Conservation (phyloP, 257 asterid genomes). For the Forsythia suspensa region DNA sequence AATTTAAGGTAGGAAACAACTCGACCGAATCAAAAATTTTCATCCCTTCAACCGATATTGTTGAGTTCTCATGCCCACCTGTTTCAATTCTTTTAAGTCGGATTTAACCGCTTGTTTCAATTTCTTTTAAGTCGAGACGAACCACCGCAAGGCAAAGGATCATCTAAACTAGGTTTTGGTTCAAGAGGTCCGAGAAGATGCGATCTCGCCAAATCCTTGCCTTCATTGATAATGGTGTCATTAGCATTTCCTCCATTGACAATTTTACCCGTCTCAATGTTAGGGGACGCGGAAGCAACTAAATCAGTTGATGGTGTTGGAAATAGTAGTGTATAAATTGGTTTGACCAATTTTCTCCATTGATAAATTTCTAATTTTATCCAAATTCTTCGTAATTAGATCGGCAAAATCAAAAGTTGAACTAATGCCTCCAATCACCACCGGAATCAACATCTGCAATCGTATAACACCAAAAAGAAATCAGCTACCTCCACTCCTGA, state of each 20-base stretch:
- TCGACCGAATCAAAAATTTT: slow-evolving; percentile 48
- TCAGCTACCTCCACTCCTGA: too few species aligned
- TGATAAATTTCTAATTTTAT: background rate
- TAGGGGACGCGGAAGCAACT: slow-evolving; percentile 57
- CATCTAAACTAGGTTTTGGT: slow-evolving; percentile 11
- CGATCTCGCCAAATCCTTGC: slow-evolving; percentile 51
- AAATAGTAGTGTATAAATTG: too few species aligned
- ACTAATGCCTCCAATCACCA: too few species aligned
- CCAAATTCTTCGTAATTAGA: too few species aligned
- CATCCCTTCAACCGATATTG: slow-evolving; percentile 73
- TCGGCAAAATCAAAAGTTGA: too few species aligned
- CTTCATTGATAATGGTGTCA: slow-evolving; percentile 36
- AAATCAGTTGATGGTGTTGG: slow-evolving; percentile 20
- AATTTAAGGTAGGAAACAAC: slow-evolving; percentile 30
- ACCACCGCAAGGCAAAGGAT: slow-evolving; percentile 18
- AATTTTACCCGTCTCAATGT: slow-evolving; percentile 35
- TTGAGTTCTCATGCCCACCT: slow-evolving; percentile 42
- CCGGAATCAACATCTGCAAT: too few species aligned
- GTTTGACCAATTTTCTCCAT: slow-evolving; percentile 25
- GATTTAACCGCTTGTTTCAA: background rate
- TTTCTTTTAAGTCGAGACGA: too few species aligned
- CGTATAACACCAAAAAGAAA: too few species aligned
- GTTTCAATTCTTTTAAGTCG: slow-evolving; percentile 30
- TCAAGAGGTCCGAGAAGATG: slow-evolving; percentile 27
- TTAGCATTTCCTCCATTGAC: slow-evolving; percentile 27